Percentiles rank a stretch among this genome's conserved stretches.
Evolutionary conservation across 768 basidiomycete species (phyloP).

Genomic region (Cyathus striatus): DNA sequence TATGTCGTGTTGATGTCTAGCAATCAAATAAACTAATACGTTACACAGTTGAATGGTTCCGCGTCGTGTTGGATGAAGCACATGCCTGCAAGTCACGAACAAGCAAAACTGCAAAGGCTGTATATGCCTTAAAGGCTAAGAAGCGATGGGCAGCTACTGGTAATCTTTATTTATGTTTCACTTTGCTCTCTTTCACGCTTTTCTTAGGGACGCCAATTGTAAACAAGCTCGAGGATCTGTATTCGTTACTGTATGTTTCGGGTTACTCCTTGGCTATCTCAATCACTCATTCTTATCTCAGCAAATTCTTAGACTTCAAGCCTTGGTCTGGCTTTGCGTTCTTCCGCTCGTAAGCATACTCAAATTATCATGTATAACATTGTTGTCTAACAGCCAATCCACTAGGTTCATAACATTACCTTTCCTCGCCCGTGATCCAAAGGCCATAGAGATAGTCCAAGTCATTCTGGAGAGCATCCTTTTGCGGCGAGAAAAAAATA

Average conservation of each 20-base stretch:
- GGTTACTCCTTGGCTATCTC: not conserved
- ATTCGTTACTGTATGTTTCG: conserved; percentile 64
- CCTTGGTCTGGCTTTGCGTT: conserved; percentile 84
- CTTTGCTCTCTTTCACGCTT: not conserved
- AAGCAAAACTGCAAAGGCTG: conserved; percentile 85
- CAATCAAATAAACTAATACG: not conserved
- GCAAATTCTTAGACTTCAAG: conserved; percentile 72
- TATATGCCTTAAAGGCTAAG: conserved; percentile 75
- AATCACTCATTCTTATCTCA: conserved; percentile 17
- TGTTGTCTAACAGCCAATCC: not conserved
- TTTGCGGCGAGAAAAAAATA: conserved; percentile 87
- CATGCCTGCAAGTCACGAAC: conserved; percentile 90
- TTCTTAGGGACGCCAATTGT: conserved; percentile 83
- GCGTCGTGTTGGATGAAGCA: conserved; percentile 88
- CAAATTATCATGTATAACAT: not conserved
- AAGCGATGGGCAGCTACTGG: conserved; percentile 91
- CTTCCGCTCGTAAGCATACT: conserved; percentile 72
- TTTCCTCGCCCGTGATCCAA: conserved; percentile 86
- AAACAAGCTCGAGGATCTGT: conserved; percentile 88
- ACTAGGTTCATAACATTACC: conserved; percentile 84
- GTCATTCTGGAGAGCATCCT: conserved; percentile 87
- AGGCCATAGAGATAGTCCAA: conserved; percentile 93
- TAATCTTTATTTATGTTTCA: conserved; percentile 9
- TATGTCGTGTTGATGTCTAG: conserved; percentile 1
- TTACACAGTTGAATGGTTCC: conserved; percentile 66